phyloP scores from a whole-genome alignment of 202 grass and related monocot species.

The Panicum virgatum region DNA sequence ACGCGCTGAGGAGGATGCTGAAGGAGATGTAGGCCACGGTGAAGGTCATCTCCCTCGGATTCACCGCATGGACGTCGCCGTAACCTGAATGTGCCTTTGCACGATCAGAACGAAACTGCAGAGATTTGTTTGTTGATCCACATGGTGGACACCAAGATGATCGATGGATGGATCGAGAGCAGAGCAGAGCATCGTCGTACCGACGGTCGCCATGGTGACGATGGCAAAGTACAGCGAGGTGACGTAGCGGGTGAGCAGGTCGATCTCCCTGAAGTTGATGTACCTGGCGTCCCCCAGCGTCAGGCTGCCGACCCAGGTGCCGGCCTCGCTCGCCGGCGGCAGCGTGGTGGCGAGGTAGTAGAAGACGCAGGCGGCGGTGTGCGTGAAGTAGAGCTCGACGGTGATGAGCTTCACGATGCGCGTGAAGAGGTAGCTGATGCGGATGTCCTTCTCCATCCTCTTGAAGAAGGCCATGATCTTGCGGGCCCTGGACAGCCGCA shows the following conservation, averaged over 20 bases:
- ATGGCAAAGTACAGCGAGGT: conserved; percentile 85
- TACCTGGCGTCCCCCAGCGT: conserved; percentile 62
- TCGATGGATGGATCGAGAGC: too few species aligned
- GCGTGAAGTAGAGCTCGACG: conserved; percentile 88
- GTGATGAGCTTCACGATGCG: conserved; percentile 88
- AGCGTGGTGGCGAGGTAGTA: conserved; percentile 91
- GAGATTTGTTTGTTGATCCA: too few species aligned
- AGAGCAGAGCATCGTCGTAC: conserved; percentile 38
- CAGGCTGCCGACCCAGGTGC: conserved; percentile 93
- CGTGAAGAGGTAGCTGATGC: conserved; percentile 89
- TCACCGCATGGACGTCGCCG: conserved; percentile 80
- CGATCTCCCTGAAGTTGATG: conserved; percentile 75
- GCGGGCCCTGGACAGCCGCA: conserved; percentile 68
- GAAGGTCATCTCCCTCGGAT: conserved; percentile 82
- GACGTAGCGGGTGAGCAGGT: conserved; percentile 81
- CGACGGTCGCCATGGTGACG: conserved; percentile 85
- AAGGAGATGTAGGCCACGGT: conserved; percentile 71
- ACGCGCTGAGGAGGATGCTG: conserved; percentile 76
- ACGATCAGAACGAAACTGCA: neutral
- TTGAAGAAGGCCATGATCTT: conserved; percentile 81
- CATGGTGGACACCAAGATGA: neutral
- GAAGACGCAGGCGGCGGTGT: conserved; percentile 88
- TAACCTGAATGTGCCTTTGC: conserved; percentile 51
- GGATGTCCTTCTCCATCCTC: conserved; percentile 94
- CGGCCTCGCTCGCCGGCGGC: conserved; percentile 54